A percentile compares a stretch with the other conserved stretches of the same genome.
Conservation (phyloP, 768 basidiomycete species). For the Boletus rufocinnamomeus region DNA sequence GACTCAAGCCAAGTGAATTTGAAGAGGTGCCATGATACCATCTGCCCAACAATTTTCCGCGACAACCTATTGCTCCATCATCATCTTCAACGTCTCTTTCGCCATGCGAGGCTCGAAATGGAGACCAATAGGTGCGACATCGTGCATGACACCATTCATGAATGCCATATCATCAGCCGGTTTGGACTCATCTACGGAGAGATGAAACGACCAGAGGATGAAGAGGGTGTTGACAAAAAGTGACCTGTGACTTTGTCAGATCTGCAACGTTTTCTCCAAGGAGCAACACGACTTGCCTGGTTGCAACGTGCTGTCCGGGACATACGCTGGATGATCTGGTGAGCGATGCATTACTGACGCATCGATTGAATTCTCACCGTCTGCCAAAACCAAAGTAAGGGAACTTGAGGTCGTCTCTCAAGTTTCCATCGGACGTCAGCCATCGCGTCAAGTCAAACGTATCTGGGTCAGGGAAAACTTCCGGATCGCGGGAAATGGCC, state of each 20-base stretch:
- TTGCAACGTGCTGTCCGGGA: conserved; percentile 57
- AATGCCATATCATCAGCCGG: conserved; percentile 62
- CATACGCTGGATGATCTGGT: conserved; percentile 44
- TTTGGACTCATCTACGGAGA: conserved; percentile 45
- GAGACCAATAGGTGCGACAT: conserved; percentile 50
- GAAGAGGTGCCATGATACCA: neutral
- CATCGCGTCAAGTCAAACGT: conserved; percentile 39
- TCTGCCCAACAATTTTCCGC: neutral
- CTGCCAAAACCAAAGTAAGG: conserved; percentile 57
- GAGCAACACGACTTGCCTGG: conserved; percentile 31
- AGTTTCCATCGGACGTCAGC: conserved; percentile 15
- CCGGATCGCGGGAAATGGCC: conserved; percentile 39
- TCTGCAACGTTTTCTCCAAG: neutral
- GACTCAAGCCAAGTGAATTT: neutral
- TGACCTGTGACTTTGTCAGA: conserved; percentile 39
- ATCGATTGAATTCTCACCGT: conserved; percentile 13
- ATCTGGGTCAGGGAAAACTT: conserved; percentile 40
- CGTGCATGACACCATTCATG: conserved; percentile 24
- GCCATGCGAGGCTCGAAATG: conserved; percentile 48
- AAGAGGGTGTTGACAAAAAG: conserved; percentile 61
- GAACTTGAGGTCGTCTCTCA: conserved; percentile 49
- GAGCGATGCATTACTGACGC: neutral
- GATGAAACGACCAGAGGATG: conserved; percentile 60
- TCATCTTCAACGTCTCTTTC: conserved; percentile 7
- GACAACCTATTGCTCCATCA: conserved; percentile 1